Evolutionary conservation across 1,284 basidiomycete species (phyloP).

Genomic region (Ustilago cynodontis): DNA sequence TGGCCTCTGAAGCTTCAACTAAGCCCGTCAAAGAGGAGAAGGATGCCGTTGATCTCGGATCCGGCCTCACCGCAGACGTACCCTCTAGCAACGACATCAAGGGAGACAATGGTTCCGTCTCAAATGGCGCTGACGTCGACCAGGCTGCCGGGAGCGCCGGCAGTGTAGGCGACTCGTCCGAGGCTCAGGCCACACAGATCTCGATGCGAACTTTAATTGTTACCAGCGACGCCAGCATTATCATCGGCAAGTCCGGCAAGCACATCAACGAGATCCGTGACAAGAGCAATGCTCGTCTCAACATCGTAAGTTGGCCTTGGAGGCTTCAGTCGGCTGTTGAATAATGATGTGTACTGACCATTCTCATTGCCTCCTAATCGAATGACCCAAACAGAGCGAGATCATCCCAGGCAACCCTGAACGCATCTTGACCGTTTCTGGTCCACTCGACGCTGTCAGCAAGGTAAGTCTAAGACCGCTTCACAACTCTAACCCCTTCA

Average conservation of each 20-base stretch:
- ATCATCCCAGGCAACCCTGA: constrained; percentile 85
- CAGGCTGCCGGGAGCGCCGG: constrained; percentile 32
- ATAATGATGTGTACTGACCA: not conserved
- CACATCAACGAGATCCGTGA: constrained; percentile 99
- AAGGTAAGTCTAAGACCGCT: constrained; percentile 77
- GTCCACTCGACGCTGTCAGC: constrained; percentile 96
- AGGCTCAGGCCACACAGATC: constrained; percentile 57
- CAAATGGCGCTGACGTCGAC: constrained; percentile 43
- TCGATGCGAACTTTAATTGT: constrained; percentile 80
- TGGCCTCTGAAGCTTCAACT: constrained; percentile 44
- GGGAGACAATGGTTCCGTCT: constrained; percentile 32
- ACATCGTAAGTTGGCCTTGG: constrained; percentile 61
- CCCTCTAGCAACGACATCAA: constrained; percentile 44
- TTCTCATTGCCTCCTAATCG: not conserved
- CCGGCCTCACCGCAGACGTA: constrained; percentile 37
- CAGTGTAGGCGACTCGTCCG: constrained; percentile 46
- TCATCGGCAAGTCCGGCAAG: constrained; percentile 95
- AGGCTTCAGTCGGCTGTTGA: not conserved
- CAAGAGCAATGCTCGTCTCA: constrained; percentile 88
- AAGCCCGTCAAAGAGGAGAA: constrained; percentile 46
- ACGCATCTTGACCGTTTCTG: constrained; percentile 95
- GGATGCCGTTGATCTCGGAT: constrained; percentile 57
- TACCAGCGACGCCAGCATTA: constrained; percentile 98
- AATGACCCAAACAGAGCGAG: constrained; percentile 53
- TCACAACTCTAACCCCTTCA: not conserved